phyloP scores from a whole-genome alignment of 2,329 filamentous ascomycete genomes.

The Paraconiothyrium sp. region DNA sequence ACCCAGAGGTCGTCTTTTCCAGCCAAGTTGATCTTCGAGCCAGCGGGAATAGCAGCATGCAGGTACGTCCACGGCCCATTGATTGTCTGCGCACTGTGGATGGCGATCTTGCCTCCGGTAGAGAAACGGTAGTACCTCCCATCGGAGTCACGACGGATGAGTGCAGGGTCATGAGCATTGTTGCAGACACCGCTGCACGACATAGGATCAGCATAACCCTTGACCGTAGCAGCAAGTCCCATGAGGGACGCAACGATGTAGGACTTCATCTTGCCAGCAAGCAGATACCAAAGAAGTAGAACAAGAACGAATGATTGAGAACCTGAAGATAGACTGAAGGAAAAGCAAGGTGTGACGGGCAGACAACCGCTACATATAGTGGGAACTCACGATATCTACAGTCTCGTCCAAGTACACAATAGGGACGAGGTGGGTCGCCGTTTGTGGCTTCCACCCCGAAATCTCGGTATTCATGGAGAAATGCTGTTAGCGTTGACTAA shows the following conservation, averaged over 20 bases:
- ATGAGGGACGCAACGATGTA: constrained; percentile 30
- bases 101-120: constrained; percentile 60
- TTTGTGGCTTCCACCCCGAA: not conserved
- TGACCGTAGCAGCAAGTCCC: constrained; percentile 27
- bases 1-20: constrained; percentile 63
- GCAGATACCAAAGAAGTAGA: not conserved
- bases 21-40: constrained; percentile 56
- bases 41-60: constrained; percentile 57
- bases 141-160: constrained; percentile 58
- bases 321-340: not conserved
- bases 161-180: constrained; percentile 60
- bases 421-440: constrained; percentile 7
- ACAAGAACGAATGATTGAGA: not conserved
- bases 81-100: constrained; percentile 59
- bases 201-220: constrained; percentile 52
- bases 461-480: constrained; percentile 7
- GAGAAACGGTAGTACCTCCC: constrained; percentile 64
- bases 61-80: constrained; percentile 62
- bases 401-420: not conserved
- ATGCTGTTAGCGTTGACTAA: constrained; percentile 8
- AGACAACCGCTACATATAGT: constrained; percentile 3
- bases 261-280: constrained; percentile 29
- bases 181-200: constrained; percentile 54
- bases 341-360: not conserved
- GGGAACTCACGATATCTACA: not conserved